These are phyloP conservation scores for Xylariaceae sp. DNA, from an alignment of 2,329 filamentous ascomycete genomes.

Conservation along the genomic window DNA sequence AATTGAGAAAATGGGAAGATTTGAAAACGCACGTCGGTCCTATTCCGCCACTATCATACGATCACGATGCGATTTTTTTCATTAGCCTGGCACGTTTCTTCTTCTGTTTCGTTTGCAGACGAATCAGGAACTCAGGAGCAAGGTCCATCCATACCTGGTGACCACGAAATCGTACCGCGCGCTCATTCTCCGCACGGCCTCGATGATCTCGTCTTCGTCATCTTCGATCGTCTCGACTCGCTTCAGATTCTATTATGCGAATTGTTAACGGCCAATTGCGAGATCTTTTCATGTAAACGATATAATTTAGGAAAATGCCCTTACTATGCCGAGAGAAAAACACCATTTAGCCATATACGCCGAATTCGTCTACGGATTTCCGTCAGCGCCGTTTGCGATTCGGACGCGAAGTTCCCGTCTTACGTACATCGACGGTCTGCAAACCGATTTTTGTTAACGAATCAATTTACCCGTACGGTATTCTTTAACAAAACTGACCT, in stretches of 20 bases:
- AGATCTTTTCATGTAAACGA: too few relatives aligned
- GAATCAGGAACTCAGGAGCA: background rate
- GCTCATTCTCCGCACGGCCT: conserved; percentile 83
- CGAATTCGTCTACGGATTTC: conserved; percentile 52
- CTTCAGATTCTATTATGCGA: conserved; percentile 58
- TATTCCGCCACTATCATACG: conserved; percentile 66
- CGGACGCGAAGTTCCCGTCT: background rate
- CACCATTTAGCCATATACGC: conserved; percentile 61
- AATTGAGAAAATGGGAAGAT: background rate
- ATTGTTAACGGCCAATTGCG: too few relatives aligned
- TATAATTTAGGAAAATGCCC: too few relatives aligned
- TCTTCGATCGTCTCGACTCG: conserved; percentile 90
- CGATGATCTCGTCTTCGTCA: conserved; percentile 83
- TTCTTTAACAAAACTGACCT: conserved; percentile 50
- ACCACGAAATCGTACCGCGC: conserved; percentile 88
- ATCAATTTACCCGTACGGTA: background rate
- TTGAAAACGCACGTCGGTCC: conserved; percentile 70
- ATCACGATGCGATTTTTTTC: background rate
- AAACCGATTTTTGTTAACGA: background rate
- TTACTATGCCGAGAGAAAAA: conserved; percentile 55
- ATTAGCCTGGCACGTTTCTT: conserved; percentile 2
- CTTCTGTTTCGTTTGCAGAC: background rate
- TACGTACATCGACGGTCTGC: conserved; percentile 31
- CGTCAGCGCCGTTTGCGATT: conserved; percentile 1
- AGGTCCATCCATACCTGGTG: conserved; percentile 52